A percentile compares a stretch with the other conserved stretches of the same genome.
Conservation (phyloP, 129 eudicot species). For the Tagetes erecta region DNA sequence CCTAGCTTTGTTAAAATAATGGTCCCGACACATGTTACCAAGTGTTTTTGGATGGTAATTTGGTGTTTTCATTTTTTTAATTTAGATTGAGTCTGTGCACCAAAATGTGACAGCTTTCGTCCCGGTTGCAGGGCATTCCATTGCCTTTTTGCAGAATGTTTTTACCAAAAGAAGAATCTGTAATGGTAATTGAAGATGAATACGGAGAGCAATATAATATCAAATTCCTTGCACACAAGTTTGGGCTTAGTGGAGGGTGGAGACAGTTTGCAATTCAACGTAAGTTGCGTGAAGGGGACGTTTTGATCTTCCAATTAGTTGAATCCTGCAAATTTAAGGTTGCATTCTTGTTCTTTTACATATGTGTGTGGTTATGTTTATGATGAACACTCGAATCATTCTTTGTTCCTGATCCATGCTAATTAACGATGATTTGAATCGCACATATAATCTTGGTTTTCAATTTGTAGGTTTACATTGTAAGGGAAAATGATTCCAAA, state of each 20-base stretch:
- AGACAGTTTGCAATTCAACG: constrained; percentile 57
- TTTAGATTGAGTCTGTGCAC: background rate
- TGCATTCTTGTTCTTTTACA: constrained; percentile 12
- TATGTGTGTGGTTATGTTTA: background rate
- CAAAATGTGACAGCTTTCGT: background rate
- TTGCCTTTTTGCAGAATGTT: constrained; percentile 57
- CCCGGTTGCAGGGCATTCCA: constrained; percentile 60
- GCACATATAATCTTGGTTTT: background rate
- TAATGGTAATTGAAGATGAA: constrained; percentile 54
- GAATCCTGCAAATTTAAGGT: constrained; percentile 64
- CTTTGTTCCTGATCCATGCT: background rate
- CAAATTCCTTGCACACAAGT: constrained; percentile 58
- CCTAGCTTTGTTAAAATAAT: constrained; percentile 57
- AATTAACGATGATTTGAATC: background rate
- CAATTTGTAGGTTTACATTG: constrained; percentile 47
- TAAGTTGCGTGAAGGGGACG: constrained; percentile 74
- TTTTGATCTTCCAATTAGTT: constrained; percentile 60
- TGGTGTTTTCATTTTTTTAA: background rate
- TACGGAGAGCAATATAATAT: constrained; percentile 47
- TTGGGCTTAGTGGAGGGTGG: constrained; percentile 87
- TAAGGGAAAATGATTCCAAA: constrained; percentile 51
- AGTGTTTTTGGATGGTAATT: constrained; percentile 74
- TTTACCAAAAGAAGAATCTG: constrained; percentile 51
- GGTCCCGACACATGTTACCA: constrained; percentile 65
- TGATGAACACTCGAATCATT: background rate